phyloP scores from a whole-genome alignment of 371 early-diverging fungal species.

The Synchytrium microbalum region DNA sequence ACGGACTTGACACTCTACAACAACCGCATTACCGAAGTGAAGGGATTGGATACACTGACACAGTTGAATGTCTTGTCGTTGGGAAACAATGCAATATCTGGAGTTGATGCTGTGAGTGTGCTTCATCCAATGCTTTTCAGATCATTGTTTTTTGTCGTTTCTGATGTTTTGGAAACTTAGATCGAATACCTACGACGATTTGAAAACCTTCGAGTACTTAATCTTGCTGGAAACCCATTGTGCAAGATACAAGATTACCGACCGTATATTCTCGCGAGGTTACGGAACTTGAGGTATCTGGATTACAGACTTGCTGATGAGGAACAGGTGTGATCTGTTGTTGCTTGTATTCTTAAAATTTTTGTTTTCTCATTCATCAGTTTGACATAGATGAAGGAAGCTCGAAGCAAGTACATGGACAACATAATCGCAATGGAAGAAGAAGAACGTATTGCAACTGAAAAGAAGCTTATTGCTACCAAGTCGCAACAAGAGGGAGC shows the following conservation, averaged over 20 bases:
- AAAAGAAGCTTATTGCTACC: conserved; percentile 25
- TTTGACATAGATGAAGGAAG: conserved; percentile 26
- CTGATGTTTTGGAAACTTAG: not conserved
- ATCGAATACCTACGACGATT: conserved; percentile 34
- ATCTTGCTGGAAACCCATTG: conserved; percentile 39
- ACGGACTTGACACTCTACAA: conserved; percentile 40
- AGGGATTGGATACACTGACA: conserved; percentile 38
- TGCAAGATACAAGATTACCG: conserved; percentile 41
- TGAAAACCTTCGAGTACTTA: conserved; percentile 39
- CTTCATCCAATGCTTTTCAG: conserved; percentile 2
- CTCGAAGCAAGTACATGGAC: conserved; percentile 45
- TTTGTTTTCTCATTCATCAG: not conserved
- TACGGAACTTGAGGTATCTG: conserved; percentile 40
- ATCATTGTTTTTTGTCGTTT: not conserved
- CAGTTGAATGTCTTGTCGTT: conserved; percentile 43
- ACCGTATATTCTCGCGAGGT: conserved; percentile 39
- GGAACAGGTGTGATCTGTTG: conserved; percentile 24
- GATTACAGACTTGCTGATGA: conserved; percentile 46
- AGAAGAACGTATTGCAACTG: conserved; percentile 35
- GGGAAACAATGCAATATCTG: conserved; percentile 41
- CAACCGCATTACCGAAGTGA: conserved; percentile 40
- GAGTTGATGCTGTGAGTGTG: conserved; percentile 19
- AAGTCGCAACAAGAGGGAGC: conserved; percentile 23
- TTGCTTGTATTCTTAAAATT: not conserved
- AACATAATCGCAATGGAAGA: conserved; percentile 46